Base-by-base conservation (phyloP, 768 basidiomycete species). In the Dictyophora rubrovolvata region DNA sequence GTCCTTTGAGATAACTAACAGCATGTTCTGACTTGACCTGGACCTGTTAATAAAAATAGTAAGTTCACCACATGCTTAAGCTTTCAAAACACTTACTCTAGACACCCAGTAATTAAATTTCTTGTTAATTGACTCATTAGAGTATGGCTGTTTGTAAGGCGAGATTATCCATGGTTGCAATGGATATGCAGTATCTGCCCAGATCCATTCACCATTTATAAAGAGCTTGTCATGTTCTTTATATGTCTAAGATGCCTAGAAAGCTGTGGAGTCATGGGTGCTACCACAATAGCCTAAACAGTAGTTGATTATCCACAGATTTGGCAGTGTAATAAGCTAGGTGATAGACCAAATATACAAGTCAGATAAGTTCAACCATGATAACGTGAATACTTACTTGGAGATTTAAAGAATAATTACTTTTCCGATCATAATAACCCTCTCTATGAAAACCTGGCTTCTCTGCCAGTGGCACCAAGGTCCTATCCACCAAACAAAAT, bases 1-100 rank as follows among this genome's bases (percentile, higher is more conserved):
- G 66, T 0, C 75, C 75, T 59, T 77, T 77, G 18, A 76, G 64
- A 47, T 59, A 73, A 0, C 75, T 73, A 34, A 76, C 71, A 9
- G 71, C 65, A 67, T 76, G 74, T 55, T 76, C 74, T 5, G 73
- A 75, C 0, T 61, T 61, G 12, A 77, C 69, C 17, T 69, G 69
- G 1, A 75, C 48, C 55, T 56, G 21, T 36, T 8, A 36, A 48
- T 4, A 21, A 5, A 28, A 10, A 56, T 21, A 22, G 36, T 42
- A 42, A 42, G n/a, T n/a, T n/a, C n/a, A n/a, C n/a, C n/a, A n/a
- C n/a, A n/a, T n/a, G n/a, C n/a, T n/a, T n/a, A n/a, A n/a, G n/a
- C n/a, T n/a, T n/a, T n/a, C n/a, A n/a, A 37, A 37, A 37, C 36
- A 55, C 54, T 17, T 42, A 55, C 54, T 42, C 47, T 35, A 6